Conservation (phyloP, 345 rosid genomes). For the Dipteronia sinensis region DNA sequence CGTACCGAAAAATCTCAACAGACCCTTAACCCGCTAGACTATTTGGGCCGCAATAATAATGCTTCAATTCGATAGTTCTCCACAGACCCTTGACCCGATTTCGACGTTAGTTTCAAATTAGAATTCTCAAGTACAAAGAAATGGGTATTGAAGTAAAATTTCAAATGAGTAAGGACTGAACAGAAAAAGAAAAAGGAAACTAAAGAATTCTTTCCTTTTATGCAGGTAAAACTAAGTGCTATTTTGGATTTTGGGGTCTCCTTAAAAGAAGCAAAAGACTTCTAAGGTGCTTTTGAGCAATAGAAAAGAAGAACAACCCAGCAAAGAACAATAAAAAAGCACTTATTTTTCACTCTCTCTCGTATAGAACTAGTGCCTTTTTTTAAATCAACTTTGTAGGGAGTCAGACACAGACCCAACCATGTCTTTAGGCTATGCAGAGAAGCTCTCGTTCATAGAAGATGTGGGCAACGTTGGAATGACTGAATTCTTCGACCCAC, state of each 20-base stretch:
- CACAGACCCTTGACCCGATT: too few species aligned
- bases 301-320: conserved; percentile 8
- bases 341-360: not conserved
- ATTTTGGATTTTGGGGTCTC: conserved; percentile 41
- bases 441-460: conserved; percentile 97
- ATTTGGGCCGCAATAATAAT: too few species aligned
- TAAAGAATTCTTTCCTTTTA: not conserved
- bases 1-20: not conserved
- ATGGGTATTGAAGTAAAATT: conserved; percentile 11
- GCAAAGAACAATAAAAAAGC: not conserved
- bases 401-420: not conserved
- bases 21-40: too few species aligned
- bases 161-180: not conserved
- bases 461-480: conserved; percentile 98
- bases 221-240: conserved; percentile 17
- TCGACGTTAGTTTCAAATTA: not conserved
- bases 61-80: too few species aligned
- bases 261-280: conserved; percentile 42
- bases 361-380: not conserved
- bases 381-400: too few species aligned
- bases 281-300: conserved; percentile 19
- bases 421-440: conserved; percentile 99
- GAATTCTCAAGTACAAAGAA: not conserved
- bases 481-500: conserved; percentile 85
- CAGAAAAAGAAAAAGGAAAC: not conserved